phyloP scores from a whole-genome alignment of 2,329 filamentous ascomycete species.

The Alternaria longipes region DNA sequence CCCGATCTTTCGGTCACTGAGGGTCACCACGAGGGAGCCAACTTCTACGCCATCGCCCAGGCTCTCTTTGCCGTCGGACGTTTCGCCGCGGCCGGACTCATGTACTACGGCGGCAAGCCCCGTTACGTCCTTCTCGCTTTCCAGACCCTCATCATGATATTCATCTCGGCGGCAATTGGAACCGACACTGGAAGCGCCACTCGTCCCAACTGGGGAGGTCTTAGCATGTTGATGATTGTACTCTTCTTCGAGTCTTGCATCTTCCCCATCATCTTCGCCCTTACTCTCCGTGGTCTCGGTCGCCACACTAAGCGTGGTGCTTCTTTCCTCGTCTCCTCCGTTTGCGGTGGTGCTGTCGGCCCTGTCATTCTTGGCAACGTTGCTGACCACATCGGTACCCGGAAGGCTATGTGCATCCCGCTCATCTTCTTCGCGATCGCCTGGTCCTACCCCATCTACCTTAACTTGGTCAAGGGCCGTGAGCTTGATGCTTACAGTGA shows the following conservation, averaged over 20 bases:
- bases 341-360: constrained; percentile 49
- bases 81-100: constrained; percentile 50
- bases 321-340: constrained; percentile 49
- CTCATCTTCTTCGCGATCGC: constrained; percentile 48
- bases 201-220: constrained; percentile 48
- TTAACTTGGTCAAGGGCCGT: constrained; percentile 46
- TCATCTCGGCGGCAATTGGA: constrained; percentile 45
- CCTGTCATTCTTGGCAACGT: constrained; percentile 50
- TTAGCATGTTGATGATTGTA: constrained; percentile 50
- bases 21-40: constrained; percentile 47
- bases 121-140: constrained; percentile 49
- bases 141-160: constrained; percentile 50
- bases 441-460: constrained; percentile 50
- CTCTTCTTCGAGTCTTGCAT: constrained; percentile 53
- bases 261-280: constrained; percentile 53
- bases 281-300: constrained; percentile 50
- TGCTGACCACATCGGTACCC: constrained; percentile 43
- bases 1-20: constrained; percentile 36
- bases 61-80: constrained; percentile 50
- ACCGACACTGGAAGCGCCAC: constrained; percentile 41
- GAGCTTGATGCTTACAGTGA: constrained; percentile 50
- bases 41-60: constrained; percentile 53
- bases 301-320: constrained; percentile 53
- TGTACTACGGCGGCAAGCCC: constrained; percentile 48
- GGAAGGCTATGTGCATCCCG: constrained; percentile 50